These are phyloP conservation scores for Claviceps sp. DNA, from an alignment of 2,329 filamentous ascomycete genomes.

Conservation along the genomic window DNA sequence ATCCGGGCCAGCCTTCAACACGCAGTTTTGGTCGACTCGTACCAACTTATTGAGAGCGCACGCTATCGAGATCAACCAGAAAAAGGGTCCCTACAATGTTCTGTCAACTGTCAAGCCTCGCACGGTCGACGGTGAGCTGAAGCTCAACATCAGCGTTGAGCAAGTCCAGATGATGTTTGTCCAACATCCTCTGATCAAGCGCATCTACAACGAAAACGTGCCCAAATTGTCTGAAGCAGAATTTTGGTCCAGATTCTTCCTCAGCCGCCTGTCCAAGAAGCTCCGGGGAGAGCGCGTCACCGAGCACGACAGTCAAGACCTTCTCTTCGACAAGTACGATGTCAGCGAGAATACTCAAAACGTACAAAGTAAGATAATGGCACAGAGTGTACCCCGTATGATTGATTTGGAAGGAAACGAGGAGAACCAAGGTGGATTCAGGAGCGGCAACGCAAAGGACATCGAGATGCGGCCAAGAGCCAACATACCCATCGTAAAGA, in stretches of 20 bases:
- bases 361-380: slow-evolving; percentile 39
- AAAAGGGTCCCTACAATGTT: slow-evolving; percentile 84
- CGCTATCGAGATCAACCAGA: slow-evolving; percentile 78
- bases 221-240: slow-evolving; percentile 64
- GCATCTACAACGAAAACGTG: slow-evolving; percentile 87
- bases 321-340: slow-evolving; percentile 76
- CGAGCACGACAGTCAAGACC: slow-evolving; percentile 63
- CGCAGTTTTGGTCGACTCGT: slow-evolving; percentile 89
- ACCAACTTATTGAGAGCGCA: slow-evolving; percentile 77
- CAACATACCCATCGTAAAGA: slow-evolving; percentile 79
- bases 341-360: slow-evolving; percentile 51
- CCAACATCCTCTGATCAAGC: slow-evolving; percentile 82
- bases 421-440: slow-evolving; percentile 78
- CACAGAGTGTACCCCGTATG: slow-evolving; percentile 67
- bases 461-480: slow-evolving; percentile 73
- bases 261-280: slow-evolving; percentile 80
- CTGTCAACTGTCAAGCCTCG: slow-evolving; percentile 72
- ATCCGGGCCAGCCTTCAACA: slow-evolving; percentile 66
- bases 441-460: slow-evolving; percentile 73
- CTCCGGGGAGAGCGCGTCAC: slow-evolving; percentile 78
- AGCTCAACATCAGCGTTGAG: slow-evolving; percentile 76
- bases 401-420: slow-evolving; percentile 92
- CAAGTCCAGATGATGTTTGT: slow-evolving; percentile 87
- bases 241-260: slow-evolving; percentile 93
- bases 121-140: slow-evolving; percentile 40